phyloP scores from a whole-genome alignment of 1,139 yeast species.

The Blastobotrys ciferrii region DNA sequence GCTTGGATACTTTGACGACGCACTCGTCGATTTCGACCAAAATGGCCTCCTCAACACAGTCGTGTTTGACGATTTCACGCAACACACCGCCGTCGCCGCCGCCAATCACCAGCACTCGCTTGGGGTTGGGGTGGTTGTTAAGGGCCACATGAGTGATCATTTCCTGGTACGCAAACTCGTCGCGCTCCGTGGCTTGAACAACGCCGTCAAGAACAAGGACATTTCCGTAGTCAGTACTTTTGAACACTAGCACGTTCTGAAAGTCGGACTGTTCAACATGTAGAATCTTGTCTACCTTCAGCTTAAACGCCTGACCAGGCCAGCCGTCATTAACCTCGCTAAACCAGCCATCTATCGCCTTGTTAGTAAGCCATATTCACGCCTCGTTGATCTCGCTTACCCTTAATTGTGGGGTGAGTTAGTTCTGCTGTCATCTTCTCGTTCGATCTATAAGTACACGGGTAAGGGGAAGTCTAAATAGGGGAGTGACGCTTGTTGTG shows the following conservation, averaged over 20 bases:
- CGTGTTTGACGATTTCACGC: slow-evolving; percentile 88
- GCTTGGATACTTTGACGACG: slow-evolving; percentile 77
- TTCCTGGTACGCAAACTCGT: slow-evolving; percentile 92
- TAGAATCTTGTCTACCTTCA: slow-evolving; percentile 76
- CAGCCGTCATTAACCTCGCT: slow-evolving; percentile 82
- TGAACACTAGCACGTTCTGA: slow-evolving; percentile 86
- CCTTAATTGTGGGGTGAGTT: slow-evolving; percentile 37
- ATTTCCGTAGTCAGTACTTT: slow-evolving; percentile 84
- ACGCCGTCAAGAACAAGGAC: slow-evolving; percentile 89
- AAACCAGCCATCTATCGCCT: slow-evolving; percentile 74
- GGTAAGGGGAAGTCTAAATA: not conserved
- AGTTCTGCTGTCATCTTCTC: slow-evolving; percentile 35
- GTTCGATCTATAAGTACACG: not conserved
- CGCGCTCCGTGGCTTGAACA: slow-evolving; percentile 91
- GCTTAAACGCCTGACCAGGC: slow-evolving; percentile 93
- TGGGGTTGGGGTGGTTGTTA: slow-evolving; percentile 88
- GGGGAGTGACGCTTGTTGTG: not conserved
- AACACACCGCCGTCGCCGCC: slow-evolving; percentile 98
- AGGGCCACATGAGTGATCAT: slow-evolving; percentile 89
- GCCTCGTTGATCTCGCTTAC: slow-evolving; percentile 14
- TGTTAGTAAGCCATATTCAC: slow-evolving; percentile 5
- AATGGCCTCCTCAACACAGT: slow-evolving; percentile 77
- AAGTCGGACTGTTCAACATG: slow-evolving; percentile 79
- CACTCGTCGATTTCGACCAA: slow-evolving; percentile 91
- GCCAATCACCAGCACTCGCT: slow-evolving; percentile 85